A percentile compares a stretch with the other conserved stretches of the same genome.
Evolutionary conservation across 2,329 filamentous ascomycete species (phyloP).

Genomic region (Botrytis sinoallii): DNA sequence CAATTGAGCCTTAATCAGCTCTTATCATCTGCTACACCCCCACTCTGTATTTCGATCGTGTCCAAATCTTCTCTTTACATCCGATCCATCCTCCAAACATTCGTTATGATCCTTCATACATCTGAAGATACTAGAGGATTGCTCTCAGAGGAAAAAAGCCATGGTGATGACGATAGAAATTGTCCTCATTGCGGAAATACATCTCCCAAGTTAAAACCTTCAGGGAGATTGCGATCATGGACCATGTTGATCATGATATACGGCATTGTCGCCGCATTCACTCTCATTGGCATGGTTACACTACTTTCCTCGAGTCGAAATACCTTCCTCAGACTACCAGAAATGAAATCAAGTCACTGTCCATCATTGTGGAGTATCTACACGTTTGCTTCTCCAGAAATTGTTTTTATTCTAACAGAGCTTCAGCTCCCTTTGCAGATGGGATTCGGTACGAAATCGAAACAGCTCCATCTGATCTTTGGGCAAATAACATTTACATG

Average conservation of each 20-base stretch:
- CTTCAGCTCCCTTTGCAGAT: constrained; percentile 1
- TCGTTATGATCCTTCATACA: neutral
- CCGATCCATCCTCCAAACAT: neutral
- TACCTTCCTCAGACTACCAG: neutral
- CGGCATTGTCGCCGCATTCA: neutral
- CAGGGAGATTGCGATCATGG: neutral
- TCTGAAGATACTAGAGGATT: neutral
- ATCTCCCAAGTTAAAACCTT: neutral
- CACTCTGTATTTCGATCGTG: neutral
- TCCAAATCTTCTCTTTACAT: neutral
- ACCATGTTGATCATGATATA: neutral
- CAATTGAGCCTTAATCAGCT: neutral
- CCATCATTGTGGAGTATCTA: constrained; percentile 14
- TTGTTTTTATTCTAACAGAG: neutral
- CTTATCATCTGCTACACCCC: neutral
- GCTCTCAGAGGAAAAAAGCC: neutral
- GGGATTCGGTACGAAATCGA: constrained; percentile 2
- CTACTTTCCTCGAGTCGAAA: constrained; percentile 2
- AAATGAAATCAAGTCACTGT: neutral
- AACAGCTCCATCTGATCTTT: neutral
- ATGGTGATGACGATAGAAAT: neutral
- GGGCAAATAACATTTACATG: constrained; percentile 4
- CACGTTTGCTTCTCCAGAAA: too few relatives aligned
- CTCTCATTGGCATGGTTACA: constrained; percentile 7
- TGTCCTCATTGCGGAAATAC: neutral